A percentile compares a stretch with the other conserved stretches of the same genome.
phyloP scores from a whole-genome alignment of 1,284 basidiomycete species.

The Phylloboletellus chloephorus region DNA sequence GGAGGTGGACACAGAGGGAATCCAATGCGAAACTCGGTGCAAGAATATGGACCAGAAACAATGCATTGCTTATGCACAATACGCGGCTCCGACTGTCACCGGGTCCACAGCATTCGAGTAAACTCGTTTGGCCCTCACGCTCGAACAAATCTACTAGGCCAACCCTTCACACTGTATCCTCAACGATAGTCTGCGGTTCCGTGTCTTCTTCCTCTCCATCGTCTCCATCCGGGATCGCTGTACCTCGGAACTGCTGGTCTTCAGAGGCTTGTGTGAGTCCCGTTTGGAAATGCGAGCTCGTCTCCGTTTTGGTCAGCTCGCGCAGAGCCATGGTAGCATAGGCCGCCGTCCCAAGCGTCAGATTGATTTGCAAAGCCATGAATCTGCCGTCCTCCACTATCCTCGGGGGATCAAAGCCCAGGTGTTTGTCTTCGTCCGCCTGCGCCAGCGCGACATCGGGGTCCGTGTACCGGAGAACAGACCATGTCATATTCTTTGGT shows the following conservation, averaged over 20 bases:
- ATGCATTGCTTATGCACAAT: no score
- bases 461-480: conserved; percentile 84
- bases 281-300: conserved; percentile 83
- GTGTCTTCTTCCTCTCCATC: conserved; percentile 26
- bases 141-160: no score
- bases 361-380: conserved; percentile 75
- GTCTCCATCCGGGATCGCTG: conserved; percentile 31
- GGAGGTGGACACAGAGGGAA: background rate
- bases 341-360: conserved; percentile 79
- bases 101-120: no score
- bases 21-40: no score
- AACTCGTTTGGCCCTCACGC: background rate
- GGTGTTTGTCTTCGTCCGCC: conserved; percentile 89
- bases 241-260: conserved; percentile 73
- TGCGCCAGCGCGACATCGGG: conserved; percentile 88
- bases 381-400: conserved; percentile 71
- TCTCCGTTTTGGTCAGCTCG: conserved; percentile 90
- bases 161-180: no score
- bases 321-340: conserved; percentile 96
- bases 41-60: no score
- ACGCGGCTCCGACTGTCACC: no score
- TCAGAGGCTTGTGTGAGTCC: conserved; percentile 74
- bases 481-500: conserved; percentile 78
- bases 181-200: no score
- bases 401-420: conserved; percentile 71